Conservation (phyloP, 2,329 filamentous ascomycete species). For the Claviceps cyperi region DNA sequence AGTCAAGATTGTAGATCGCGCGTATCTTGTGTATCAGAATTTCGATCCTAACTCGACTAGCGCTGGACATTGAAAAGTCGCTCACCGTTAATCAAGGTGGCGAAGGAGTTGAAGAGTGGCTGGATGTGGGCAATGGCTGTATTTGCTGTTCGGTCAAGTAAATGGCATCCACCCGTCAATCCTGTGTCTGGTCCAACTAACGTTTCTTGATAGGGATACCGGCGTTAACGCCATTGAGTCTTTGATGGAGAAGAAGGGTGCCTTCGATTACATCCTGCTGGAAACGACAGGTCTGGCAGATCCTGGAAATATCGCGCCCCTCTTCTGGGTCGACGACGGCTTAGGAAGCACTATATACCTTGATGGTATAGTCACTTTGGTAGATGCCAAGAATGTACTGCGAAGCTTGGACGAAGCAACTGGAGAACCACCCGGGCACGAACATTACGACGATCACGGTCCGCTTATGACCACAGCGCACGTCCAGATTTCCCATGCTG, state of each 20-base stretch:
- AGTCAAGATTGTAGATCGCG: slow-evolving; percentile 15
- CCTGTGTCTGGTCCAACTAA: not conserved
- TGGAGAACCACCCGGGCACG: slow-evolving; percentile 36
- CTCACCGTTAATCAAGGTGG: slow-evolving; percentile 78
- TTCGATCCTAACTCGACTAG: slow-evolving; percentile 27
- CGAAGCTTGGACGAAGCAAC: slow-evolving; percentile 62
- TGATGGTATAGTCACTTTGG: slow-evolving; percentile 88
- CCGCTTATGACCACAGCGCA: slow-evolving; percentile 82
- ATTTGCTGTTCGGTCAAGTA: slow-evolving; percentile 97
- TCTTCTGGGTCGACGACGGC: slow-evolving; percentile 97
- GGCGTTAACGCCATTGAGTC: slow-evolving; percentile 93
- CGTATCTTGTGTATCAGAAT: slow-evolving; percentile 8
- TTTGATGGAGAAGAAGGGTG: slow-evolving; percentile 83
- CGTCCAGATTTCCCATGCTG: slow-evolving; percentile 90
- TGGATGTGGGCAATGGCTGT: slow-evolving; percentile 91
- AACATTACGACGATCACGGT: slow-evolving; percentile 38
- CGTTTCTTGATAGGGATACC: slow-evolving; percentile 46
- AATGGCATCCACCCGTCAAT: slow-evolving; percentile 2
- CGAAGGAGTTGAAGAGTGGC: slow-evolving; percentile 80
- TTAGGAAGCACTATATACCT: slow-evolving; percentile 91
- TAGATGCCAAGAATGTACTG: slow-evolving; percentile 88
- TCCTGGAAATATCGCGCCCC: slow-evolving; percentile 83
- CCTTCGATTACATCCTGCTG: slow-evolving; percentile 93
- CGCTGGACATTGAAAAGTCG: slow-evolving; percentile 89
- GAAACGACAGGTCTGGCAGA: slow-evolving; percentile 94